Evolutionary conservation across 805 yeast genomes (phyloP).

Genomic region (Metschnikowia arizonensis): DNA sequence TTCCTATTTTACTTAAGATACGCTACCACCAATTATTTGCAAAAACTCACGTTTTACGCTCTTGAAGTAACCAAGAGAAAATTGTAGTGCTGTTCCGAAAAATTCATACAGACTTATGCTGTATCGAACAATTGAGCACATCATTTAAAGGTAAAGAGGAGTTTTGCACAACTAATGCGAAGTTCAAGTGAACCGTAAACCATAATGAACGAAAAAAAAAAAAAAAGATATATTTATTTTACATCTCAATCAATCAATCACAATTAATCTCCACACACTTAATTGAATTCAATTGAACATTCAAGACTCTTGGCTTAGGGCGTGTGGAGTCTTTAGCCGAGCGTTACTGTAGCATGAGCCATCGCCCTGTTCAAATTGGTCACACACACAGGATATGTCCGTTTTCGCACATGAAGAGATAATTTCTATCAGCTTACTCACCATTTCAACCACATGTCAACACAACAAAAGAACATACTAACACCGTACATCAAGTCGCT

Average conservation of each 20-base stretch:
- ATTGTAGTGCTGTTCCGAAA: too few species aligned
- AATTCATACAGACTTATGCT: too few species aligned
- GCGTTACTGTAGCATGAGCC: neutral
- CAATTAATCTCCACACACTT: neutral
- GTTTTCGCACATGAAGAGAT: conserved; percentile 4
- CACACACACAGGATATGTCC: conserved; percentile 4
- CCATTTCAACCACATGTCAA: neutral
- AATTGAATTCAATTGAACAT: neutral
- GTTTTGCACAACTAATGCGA: too few species aligned
- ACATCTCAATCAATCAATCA: neutral
- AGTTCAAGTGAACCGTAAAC: too few species aligned
- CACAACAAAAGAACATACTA: conserved; percentile 25
- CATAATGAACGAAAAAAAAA: too few species aligned
- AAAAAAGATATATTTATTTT: too few species aligned
- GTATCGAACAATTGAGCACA: too few species aligned
- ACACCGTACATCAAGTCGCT: conserved; percentile 66
- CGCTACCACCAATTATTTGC: too few species aligned
- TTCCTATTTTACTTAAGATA: too few species aligned
- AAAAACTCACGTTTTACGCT: too few species aligned
- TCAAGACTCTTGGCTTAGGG: neutral
- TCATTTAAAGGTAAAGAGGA: too few species aligned
- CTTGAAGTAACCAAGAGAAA: too few species aligned
- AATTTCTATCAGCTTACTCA: neutral
- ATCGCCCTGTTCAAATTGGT: neutral
- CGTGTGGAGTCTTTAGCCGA: neutral